Base-by-base conservation (phyloP, 768 basidiomycete species). In the Rhizopogon vesiculosus region DNA sequence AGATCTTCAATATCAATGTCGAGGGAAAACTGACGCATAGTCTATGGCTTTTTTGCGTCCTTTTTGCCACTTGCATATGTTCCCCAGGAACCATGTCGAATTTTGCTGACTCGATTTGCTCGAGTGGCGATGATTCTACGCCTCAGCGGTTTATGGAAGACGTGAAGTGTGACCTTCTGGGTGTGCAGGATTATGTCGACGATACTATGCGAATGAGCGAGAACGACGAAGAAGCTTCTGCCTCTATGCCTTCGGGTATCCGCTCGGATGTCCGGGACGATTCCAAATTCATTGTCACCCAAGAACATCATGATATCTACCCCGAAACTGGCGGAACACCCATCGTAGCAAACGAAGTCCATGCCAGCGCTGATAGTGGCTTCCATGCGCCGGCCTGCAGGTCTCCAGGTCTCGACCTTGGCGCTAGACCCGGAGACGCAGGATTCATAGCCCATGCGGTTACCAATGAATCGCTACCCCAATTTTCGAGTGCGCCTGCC, bases 11-110 rank as follows among this genome's bases (percentile, higher is more conserved):
- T 53, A 59, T 83, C 51, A 76, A 84, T 60, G 70, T 71, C 15
- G 84, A 85, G 60, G 82, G 81, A 2, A 76, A 69, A 58, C 62
- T 83, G 42, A 81, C 82, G 1, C 73, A 75, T 58, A 67, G 69
- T 35, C 69, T 85, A 5, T 84, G 83, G 83, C 55, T 78, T 9
- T 63, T 76, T 48, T 73, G 76, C 59, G 62, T 71, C 39, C 62
- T 79, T 18, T 53, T 63, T 51, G 66, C 64, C 31, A 12, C 25
- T n/a, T 49, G 33, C 45, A 28, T 51, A n/a, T 18, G 45, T 25
- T 51, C 38, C 16, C 31, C 31, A 6, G 46, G 35, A 22, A 16
- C 9, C 19, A 49, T 54, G 45, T 38, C 48, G 8, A 38, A 49
- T 16, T 19, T 49, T 25, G 15, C 15, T 25, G 19, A 25, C 35